Percentiles rank a stretch among this genome's conserved stretches.
phyloP scores from a whole-genome alignment of 2,329 filamentous ascomycete genomes.

The Boeremia lycopersici region DNA sequence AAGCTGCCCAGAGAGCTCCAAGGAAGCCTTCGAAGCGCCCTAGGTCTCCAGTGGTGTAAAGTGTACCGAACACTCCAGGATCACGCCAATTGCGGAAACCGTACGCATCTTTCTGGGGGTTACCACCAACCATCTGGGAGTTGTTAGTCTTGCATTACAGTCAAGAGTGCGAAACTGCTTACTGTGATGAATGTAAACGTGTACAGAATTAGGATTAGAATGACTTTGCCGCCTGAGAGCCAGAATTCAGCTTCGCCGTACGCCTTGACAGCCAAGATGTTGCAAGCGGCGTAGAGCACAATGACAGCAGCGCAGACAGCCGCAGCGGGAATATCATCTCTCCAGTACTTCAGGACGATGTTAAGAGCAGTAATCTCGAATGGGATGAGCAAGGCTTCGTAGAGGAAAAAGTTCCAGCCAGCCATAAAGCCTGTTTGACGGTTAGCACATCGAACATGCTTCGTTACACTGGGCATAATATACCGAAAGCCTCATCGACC shows the following conservation, averaged over 20 bases:
- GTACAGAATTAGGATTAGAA: conserved; percentile 54
- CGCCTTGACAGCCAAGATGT: conserved; percentile 53
- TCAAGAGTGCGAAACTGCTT: not conserved
- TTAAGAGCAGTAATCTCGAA: conserved; percentile 58
- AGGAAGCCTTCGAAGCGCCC: conserved; percentile 48
- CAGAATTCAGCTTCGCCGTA: conserved; percentile 56
- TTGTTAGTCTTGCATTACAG: not conserved
- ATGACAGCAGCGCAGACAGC: conserved; percentile 51
- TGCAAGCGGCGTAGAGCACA: conserved; percentile 52
- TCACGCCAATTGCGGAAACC: conserved; percentile 55
- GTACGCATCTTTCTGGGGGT: conserved; percentile 49
- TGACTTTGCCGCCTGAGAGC: conserved; percentile 54
- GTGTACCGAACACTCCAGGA: conserved; percentile 43
- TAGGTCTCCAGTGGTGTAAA: conserved; percentile 30
- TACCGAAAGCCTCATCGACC: conserved; percentile 11
- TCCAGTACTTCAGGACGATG: conserved; percentile 51
- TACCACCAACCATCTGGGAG: conserved; percentile 49
- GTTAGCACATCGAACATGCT: not conserved
- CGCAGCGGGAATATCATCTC: conserved; percentile 52
- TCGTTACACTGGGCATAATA: not conserved
- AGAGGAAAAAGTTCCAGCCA: conserved; percentile 60
- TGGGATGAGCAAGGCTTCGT: conserved; percentile 58
- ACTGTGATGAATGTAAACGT: conserved; percentile 53
- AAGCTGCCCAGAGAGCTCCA: conserved; percentile 49
- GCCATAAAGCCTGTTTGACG: conserved; percentile 56